Base-by-base conservation (phyloP, 2,329 filamentous ascomycete species). In the Scortechinia acanthostroma region DNA sequence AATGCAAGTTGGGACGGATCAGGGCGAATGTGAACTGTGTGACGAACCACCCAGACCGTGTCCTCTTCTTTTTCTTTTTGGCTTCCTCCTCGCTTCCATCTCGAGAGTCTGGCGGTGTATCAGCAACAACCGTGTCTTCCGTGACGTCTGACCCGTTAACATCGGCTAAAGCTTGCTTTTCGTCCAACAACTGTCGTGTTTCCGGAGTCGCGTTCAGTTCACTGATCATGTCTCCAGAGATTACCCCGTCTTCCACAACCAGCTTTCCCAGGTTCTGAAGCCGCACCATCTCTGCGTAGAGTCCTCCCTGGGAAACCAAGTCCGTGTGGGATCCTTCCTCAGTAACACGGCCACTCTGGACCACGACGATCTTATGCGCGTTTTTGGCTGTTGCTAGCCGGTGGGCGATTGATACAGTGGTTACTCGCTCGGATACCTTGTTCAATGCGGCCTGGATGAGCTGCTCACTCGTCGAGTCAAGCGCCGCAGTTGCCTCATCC, bases 401-500 rank as follows among this genome's bases (percentile, higher is more conserved):
- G 48, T 64, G 61, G 2, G 59, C 59, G 42, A 64, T 57, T 47
- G 55, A 53, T 21, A 64, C 54, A 4, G 58, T 61, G 4, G 61
- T 64, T 16, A 60, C 49, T 3, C 53, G 53, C 16, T 50, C 51
- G n/a, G 53, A 47, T 3, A 47, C 49, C 14, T 52, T 50, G 19
- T 55, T 50, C 5, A 61, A 46, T 2, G 35, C 35, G 6, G 14
- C 10, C 48, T 66, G 60, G 14, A 70, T 65, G 3, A 58, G 51
- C 21, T 56, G 54, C 49, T 70, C 67, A 47, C 61, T 66, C 15
- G 58, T 60, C 6, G 65, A 65, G 48, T 70, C 67, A 6, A 70
- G 57, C 5, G 66, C 57, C 35, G 64, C 62, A 4, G 67, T 70
- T 4, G 67, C 66, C 51, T 71, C 68, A 42, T 71, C 68, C 3